Conservation (phyloP, 1,284 basidiomycete genomes). For the Polyporus tsugae region DNA sequence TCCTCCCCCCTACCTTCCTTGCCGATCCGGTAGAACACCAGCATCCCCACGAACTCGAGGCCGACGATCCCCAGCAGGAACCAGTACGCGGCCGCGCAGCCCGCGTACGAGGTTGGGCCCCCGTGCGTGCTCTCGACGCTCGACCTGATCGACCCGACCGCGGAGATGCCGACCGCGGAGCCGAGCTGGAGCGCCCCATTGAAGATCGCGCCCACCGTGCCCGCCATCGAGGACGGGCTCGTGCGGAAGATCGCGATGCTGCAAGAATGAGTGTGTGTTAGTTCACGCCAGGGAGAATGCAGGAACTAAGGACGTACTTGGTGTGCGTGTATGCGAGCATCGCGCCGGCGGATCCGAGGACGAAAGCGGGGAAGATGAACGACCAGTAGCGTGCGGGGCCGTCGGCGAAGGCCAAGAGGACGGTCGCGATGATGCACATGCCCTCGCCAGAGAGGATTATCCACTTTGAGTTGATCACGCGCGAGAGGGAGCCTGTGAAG, state of each 20-base stretch:
- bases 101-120: conserved; percentile 45
- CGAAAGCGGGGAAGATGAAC: conserved; percentile 57
- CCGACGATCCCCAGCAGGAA: conserved; percentile 54
- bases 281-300: conserved; percentile 23
- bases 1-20: conserved; percentile 31
- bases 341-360: conserved; percentile 52
- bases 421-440: conserved; percentile 49
- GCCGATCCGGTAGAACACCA: conserved; percentile 48
- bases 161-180: conserved; percentile 56
- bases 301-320: conserved; percentile 41
- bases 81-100: conserved; percentile 57
- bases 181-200: conserved; percentile 62
- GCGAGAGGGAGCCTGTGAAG: conserved; percentile 50
- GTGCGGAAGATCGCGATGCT: conserved; percentile 62
- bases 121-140: conserved; percentile 48
- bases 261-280: background rate
- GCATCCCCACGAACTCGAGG: conserved; percentile 44
- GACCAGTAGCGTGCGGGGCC: conserved; percentile 53
- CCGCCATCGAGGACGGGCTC: conserved; percentile 55
- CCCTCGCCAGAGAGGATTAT: conserved; percentile 52
- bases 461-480: conserved; percentile 50
- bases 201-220: conserved; percentile 64
- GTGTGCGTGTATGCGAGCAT: conserved; percentile 45
- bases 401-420: conserved; percentile 52
- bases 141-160: conserved; percentile 55